phyloP scores from a whole-genome alignment of 2,329 filamentous ascomycete species.

The Arthroderma uncinatum region DNA sequence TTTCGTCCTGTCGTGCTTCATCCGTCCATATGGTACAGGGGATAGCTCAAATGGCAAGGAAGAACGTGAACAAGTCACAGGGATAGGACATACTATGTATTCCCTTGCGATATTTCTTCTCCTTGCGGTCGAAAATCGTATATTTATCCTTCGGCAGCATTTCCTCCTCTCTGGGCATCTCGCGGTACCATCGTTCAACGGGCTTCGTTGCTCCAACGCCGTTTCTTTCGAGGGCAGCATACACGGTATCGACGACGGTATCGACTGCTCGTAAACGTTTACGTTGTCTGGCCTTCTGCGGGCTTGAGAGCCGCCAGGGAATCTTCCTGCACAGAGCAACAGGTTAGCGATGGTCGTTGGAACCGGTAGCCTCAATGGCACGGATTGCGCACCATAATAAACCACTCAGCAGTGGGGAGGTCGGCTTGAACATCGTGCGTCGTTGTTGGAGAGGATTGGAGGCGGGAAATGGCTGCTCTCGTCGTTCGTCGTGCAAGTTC shows the following conservation, averaged over 20 bases:
- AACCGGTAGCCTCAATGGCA: neutral
- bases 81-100: conserved; percentile 72
- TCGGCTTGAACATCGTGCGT: conserved; percentile 68
- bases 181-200: conserved; percentile 79
- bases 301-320: conserved; percentile 85
- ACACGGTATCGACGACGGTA: conserved; percentile 70
- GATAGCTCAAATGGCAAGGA: neutral
- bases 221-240: conserved; percentile 62
- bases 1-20: no score
- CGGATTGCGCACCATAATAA: conserved; percentile 58
- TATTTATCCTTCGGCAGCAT: conserved; percentile 98
- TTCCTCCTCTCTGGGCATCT: conserved; percentile 92
- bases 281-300: conserved; percentile 81
- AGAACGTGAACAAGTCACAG: neutral
- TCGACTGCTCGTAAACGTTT: conserved; percentile 76
- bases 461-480: conserved; percentile 5
- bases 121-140: conserved; percentile 93
- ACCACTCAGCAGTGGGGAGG: conserved; percentile 63
- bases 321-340: conserved; percentile 57
- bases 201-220: conserved; percentile 60
- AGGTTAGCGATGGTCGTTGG: neutral
- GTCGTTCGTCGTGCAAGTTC: neutral
- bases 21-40: neutral
- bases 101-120: conserved; percentile 89
- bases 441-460: conserved; percentile 2